These are phyloP conservation scores for Gracilaria domingensis DNA, from an alignment of 23 red algal genomes.

Conservation along the genomic window DNA sequence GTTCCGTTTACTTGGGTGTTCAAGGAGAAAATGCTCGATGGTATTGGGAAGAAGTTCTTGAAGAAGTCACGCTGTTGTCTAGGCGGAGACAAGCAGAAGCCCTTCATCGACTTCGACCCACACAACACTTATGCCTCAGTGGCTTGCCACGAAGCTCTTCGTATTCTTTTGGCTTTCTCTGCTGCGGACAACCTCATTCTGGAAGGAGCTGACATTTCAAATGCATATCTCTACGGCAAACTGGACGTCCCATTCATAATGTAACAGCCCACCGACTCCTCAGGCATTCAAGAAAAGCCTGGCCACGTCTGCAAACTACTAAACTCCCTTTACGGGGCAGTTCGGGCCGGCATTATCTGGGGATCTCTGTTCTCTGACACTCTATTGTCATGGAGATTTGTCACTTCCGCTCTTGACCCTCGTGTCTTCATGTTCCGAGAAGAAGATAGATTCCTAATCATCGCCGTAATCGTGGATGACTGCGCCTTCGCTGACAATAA, in stretches of 20 bases:
- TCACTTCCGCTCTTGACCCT: no score
- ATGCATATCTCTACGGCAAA: slow-evolving; percentile 40
- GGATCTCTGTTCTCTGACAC: no score
- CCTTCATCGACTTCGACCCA: no score
- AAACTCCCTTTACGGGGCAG: no score
- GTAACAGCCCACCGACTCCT: slow-evolving; percentile 45
- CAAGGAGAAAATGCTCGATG: no score
- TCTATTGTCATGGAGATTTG: no score
- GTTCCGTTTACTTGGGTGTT: no score
- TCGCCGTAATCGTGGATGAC: background rate
- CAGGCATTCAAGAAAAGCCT: slow-evolving; percentile 5
- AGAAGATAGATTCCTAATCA: no score
- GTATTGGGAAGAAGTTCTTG: slow-evolving; percentile 6
- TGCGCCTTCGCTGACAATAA: no score
- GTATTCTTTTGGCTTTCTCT: slow-evolving; percentile 25
- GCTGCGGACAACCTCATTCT: slow-evolving; percentile 17
- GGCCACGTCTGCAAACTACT: slow-evolving; percentile 7
- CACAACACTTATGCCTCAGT: slow-evolving; percentile 25
- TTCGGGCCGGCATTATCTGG: no score
- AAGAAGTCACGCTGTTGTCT: slow-evolving; percentile 28
- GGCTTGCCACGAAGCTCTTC: slow-evolving; percentile 32
- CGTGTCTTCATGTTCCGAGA: no score
- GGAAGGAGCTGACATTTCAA: no score
- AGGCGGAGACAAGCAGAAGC: slow-evolving; percentile 29
- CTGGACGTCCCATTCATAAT: slow-evolving; percentile 1